Evolutionary conservation across 2,329 filamentous ascomycete genomes (phyloP), one percentile per base, ranked within the genome.

Genomic region (Botryotinia globosa): DNA sequence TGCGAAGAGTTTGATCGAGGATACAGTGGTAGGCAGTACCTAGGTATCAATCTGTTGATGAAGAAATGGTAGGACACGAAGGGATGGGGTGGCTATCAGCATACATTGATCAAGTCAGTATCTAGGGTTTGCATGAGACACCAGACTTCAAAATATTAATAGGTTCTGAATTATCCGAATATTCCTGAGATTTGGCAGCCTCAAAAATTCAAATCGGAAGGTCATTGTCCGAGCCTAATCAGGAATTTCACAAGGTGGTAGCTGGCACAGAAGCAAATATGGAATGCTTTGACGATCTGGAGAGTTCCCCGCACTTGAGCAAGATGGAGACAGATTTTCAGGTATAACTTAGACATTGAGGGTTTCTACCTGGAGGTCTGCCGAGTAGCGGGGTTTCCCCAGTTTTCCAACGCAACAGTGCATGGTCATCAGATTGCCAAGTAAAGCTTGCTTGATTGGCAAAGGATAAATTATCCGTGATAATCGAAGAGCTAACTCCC

Each of bases 61-160:
- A 81, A 83, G 74, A 83, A 84, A 29, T 80, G 85, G 42, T 79
- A 84, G 76, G 76, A 84, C 76, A 82, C 85, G 83, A 82, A 80
- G 74, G 70, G 80, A 56, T 76, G 83, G 51, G 83, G 82, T 0
- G 75, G 83, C 2, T 80, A 84, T 48, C 82, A 0, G 81, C 84
- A 3, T 84, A 83, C 76, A 81, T 85, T 65, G 83, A 85, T 72
- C 84, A 81, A 80, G 82, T 83, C 58, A 80, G 79, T 34, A 77
- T 84, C 58, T 78, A 82, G 25, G 83, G 83, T 25, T 85, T 82
- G 77, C 85, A 85, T 77, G 84, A 84, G 76, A 80, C 81, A 68
- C 73, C 84, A 58, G 83, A 83, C 1, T 84, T 83, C 74, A 70
- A 81, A 73, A 77, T 79, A 7, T 82, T 79, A 79, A 80, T 81